Evolutionary conservation across 2,329 filamentous ascomycete species (phyloP).

Genomic region (Pseudohalonectria lignicola): DNA sequence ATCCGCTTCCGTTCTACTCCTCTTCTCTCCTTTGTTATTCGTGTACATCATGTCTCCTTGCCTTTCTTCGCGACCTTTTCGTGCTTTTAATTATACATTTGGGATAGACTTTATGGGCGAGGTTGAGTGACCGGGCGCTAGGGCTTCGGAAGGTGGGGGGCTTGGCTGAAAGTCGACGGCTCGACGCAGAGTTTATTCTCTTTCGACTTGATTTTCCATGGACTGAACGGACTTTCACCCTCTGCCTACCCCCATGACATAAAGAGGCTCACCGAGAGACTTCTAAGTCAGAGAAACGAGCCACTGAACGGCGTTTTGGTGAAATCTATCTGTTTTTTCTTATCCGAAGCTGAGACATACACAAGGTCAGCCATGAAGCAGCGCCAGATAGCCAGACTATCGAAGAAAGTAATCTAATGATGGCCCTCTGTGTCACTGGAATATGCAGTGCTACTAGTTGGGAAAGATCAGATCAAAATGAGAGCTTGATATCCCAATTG

Average conservation of each 20-base stretch:
- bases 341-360: not conserved
- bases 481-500: too few relatives aligned
- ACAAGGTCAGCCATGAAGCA: not conserved
- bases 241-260: not conserved
- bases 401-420: too few relatives aligned
- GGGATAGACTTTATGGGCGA: slow-evolving; percentile 1
- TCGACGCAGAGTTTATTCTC: too few relatives aligned
- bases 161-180: too few relatives aligned
- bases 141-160: too few relatives aligned
- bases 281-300: not conserved
- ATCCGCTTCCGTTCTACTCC: not conserved
- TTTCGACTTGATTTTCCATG: too few relatives aligned
- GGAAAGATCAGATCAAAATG: too few relatives aligned
- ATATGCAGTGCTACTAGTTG: too few relatives aligned
- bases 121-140: too few relatives aligned
- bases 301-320: not conserved
- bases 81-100: slow-evolving; percentile 1
- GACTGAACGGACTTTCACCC: not conserved
- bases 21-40: slow-evolving; percentile 1
- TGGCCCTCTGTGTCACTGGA: too few relatives aligned
- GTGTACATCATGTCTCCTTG: slow-evolving; percentile 1
- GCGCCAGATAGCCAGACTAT: too few relatives aligned
- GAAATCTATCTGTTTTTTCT: not conserved
- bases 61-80: not conserved
- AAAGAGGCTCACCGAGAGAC: not conserved